Evolutionary conservation across 1,284 basidiomycete species (phyloP), one percentile per base, ranked within the genome.

Genomic region (Cutaneotrichosporon mucoides): DNA sequence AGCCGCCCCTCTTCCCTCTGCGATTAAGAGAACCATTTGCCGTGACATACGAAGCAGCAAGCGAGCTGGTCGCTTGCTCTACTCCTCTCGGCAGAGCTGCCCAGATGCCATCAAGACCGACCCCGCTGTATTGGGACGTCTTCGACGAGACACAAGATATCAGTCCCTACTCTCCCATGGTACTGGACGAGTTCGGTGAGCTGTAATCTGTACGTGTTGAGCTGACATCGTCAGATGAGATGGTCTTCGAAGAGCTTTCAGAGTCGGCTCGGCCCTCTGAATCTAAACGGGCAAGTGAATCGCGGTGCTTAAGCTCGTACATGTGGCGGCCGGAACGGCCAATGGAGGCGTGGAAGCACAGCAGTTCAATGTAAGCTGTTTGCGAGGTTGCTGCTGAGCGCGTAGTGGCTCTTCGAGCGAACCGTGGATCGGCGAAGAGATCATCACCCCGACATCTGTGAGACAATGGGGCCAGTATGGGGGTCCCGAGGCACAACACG

Each of bases 101-200:
- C 6, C 33, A 36, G 13, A 34, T 7, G n/a, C 46, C 46, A 36
- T 5, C 34, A 10, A 40, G 38, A 8, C 38, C 8, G 12, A 24
- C 33, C 24, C 13, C 46, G 34, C 11, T 36, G 33, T 48, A n/a
- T 7, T 33, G 33, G 33, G 46, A 36, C 34, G 46, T 36, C 34
- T 36, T 48, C 46, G 46, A 35, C 24, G 46, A 48, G 46, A 48
- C 34, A 33, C 7, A 13, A 3, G 46, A 48, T 12, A 48, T 48
- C 10, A 12, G 35, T 33, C 46, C 46, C 13, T 36, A 48, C 34
- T 48, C 46, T 7, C n/a, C 34, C 9, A 6, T 34, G 24, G 34
- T 36, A 6, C 46, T 48, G 33, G 46, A 48, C 46, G 46, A 48
- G 34, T 48, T 48, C 13, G 46, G 46, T 48, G 34, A 48, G 46